A percentile compares a stretch with the other conserved stretches of the same genome.
Conservation (phyloP, 805 yeast species). For the Hyphopichia homilentoma region DNA sequence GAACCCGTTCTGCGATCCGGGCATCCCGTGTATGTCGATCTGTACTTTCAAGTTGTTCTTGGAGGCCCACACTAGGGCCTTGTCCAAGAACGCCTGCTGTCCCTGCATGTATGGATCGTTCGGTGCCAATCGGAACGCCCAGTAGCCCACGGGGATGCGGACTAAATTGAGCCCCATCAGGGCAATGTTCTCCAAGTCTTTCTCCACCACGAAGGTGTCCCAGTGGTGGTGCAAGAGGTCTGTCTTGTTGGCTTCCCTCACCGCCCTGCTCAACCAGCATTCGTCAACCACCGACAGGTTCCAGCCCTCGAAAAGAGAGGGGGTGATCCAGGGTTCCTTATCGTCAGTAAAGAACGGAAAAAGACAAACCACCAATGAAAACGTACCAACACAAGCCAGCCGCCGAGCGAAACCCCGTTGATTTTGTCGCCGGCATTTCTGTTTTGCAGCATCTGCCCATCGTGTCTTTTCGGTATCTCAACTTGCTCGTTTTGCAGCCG, state of each 20-base stretch:
- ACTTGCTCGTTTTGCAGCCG: no score
- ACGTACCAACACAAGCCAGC: conserved; percentile 60
- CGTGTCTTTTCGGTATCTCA: no score
- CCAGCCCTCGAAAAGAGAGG: conserved; percentile 49
- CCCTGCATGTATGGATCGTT: conserved; percentile 67
- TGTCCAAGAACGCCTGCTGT: conserved; percentile 60
- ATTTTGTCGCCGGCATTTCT: no score
- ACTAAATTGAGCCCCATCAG: conserved; percentile 61
- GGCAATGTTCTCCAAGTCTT: conserved; percentile 52
- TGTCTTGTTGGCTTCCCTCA: conserved; percentile 47
- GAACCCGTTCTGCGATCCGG: conserved; percentile 87
- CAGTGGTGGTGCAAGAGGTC: conserved; percentile 49
- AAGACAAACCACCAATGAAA: background rate
- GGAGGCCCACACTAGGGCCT: conserved; percentile 68
- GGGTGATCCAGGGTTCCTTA: conserved; percentile 64
- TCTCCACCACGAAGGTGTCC: conserved; percentile 55
- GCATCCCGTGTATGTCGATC: conserved; percentile 79
- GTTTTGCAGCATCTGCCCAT: no score
- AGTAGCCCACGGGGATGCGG: conserved; percentile 74
- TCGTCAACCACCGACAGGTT: conserved; percentile 13
- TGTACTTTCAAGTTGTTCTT: conserved; percentile 59
- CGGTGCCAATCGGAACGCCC: conserved; percentile 59
- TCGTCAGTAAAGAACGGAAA: background rate
- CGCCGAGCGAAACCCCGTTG: conserved; percentile 45
- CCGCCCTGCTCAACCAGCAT: conserved; percentile 55